Evolutionary conservation across 2,329 filamentous ascomycete genomes (phyloP).

Genomic region (Hysterium pulicare): DNA sequence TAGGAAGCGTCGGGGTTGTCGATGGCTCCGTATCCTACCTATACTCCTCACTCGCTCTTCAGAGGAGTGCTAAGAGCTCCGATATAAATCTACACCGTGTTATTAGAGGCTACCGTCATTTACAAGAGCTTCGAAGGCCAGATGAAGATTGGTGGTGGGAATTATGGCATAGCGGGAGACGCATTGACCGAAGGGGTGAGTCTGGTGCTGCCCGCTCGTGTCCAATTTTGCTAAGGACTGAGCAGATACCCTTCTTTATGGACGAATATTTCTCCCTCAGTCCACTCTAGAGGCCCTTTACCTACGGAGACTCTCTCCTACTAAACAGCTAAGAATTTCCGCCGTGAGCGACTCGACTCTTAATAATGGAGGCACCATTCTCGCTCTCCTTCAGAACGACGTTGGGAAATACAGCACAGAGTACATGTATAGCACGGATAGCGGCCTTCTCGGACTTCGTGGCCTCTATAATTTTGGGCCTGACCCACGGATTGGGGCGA

Average conservation of each 20-base stretch:
- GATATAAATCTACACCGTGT: slow-evolving; percentile 73
- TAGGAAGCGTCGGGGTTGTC: slow-evolving; percentile 84
- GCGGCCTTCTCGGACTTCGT: slow-evolving; percentile 78
- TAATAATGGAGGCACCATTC: slow-evolving; percentile 70
- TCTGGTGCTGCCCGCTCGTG: slow-evolving; percentile 6
- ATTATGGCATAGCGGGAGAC: slow-evolving; percentile 50
- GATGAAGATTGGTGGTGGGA: slow-evolving; percentile 53
- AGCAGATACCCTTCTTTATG: slow-evolving; percentile 65
- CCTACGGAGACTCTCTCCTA: slow-evolving; percentile 71
- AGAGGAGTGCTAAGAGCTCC: slow-evolving; percentile 65
- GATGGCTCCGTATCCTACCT: slow-evolving; percentile 97
- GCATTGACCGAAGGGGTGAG: slow-evolving; percentile 49
- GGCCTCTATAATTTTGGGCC: slow-evolving; percentile 93
- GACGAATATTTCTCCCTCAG: slow-evolving; percentile 75
- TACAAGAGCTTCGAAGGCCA: slow-evolving; percentile 61
- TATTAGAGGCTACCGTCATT: slow-evolving; percentile 76
- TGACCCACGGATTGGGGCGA: slow-evolving; percentile 50
- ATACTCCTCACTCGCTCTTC: slow-evolving; percentile 81
- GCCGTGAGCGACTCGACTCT: slow-evolving; percentile 70
- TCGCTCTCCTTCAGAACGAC: slow-evolving; percentile 76
- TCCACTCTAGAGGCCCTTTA: slow-evolving; percentile 85
- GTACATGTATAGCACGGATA: slow-evolving; percentile 88
- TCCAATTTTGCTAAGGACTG: slow-evolving; percentile 12
- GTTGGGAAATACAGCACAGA: slow-evolving; percentile 84
- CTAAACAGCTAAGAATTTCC: slow-evolving; percentile 75